Base-by-base conservation (phyloP, 1,284 basidiomycete genomes). In the Sparassis latifolia region DNA sequence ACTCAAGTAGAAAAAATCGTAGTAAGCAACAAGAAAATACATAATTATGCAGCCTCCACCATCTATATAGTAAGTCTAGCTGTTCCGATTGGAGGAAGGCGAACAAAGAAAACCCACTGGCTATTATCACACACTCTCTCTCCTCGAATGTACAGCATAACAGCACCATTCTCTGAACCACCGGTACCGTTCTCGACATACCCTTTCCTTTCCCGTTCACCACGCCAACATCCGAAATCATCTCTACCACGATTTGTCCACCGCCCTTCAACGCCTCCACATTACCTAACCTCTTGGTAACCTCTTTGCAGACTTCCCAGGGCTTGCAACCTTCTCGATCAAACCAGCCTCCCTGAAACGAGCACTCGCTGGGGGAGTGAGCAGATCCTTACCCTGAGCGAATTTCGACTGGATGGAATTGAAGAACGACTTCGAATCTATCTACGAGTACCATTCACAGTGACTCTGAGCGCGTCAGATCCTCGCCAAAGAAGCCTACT, bases 211-310 rank as follows among this genome's bases (percentile, higher is more conserved):
- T 52, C 58, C 56, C 50, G 60, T 52, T 53, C 50, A 45, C 44
- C 50, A 55, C 48, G 38, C 45, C 50, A 9, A 52, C 48, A 33
- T 57, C 49, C 46, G 59, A 59, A n/a, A 71, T 58, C 51, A 74
- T 62, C 66, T 91, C 88, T 32, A 90, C 81, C 2, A 90, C 80
- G 4, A 92, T 67, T 59, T 87, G 87, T 10, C 79, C 85, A 3
- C 78, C 86, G 28, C 78, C 79, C 54, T 71, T 74, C 46, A 92
- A 65, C 10, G 71, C 76, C 2, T 74, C 69, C 3, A 88, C 69
- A 9, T 77, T 75, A 2, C 66, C 70, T 5, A 91, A 66, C 42
- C 59, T 67, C 44, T 61, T 60, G n/a, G 60, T 66, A 0, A 67
- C 47, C 29, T 62, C 58, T 79, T 80, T 87, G 4, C 69, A 70